Percentiles rank a stretch among this genome's conserved stretches.
These are phyloP conservation scores for Tubosaeta brunneosetosa DNA, from an alignment of 768 basidiomycete genomes.

Conservation along the genomic window DNA sequence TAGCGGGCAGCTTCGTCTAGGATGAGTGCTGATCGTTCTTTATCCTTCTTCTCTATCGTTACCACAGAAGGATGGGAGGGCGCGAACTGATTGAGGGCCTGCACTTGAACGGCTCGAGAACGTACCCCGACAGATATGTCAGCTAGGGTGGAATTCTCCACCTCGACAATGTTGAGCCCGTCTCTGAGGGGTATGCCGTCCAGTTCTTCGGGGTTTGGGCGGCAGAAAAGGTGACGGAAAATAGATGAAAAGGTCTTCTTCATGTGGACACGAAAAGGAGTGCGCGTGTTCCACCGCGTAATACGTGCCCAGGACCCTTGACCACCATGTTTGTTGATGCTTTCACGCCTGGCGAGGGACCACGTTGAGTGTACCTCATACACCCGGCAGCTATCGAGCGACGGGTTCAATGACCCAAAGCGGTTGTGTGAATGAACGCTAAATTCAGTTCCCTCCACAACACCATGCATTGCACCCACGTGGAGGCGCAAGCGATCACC, in stretches of 20 bases:
- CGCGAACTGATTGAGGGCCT: constrained; percentile 43
- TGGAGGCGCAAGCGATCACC: constrained; percentile 44
- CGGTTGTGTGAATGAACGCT: constrained; percentile 59
- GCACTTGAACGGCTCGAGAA: constrained; percentile 37
- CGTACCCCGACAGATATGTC: constrained; percentile 49
- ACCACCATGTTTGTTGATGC: constrained; percentile 29
- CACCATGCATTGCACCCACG: constrained; percentile 58
- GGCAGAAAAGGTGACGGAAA: constrained; percentile 42
- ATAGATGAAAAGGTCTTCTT: constrained; percentile 45
- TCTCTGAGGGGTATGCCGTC: constrained; percentile 33
- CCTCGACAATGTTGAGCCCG: constrained; percentile 45
- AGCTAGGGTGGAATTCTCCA: constrained; percentile 40
- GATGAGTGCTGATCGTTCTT: constrained; percentile 35
- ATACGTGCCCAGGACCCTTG: constrained; percentile 52
- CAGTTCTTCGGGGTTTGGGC: constrained; percentile 27
- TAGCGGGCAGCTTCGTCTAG: constrained; percentile 57
- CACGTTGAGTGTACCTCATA: constrained; percentile 54
- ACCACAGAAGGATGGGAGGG: constrained; percentile 34
- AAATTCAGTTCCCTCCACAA: constrained; percentile 60
- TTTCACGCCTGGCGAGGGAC: constrained; percentile 47
- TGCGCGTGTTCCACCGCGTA: constrained; percentile 51
- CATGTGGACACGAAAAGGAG: constrained; percentile 51
- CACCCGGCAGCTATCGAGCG: constrained; percentile 47
- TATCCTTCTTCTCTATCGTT: constrained; percentile 35
- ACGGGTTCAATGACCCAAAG: constrained; percentile 52